phyloP scores from a whole-genome alignment of 441 rosid species.

The Viola pubescens region DNA sequence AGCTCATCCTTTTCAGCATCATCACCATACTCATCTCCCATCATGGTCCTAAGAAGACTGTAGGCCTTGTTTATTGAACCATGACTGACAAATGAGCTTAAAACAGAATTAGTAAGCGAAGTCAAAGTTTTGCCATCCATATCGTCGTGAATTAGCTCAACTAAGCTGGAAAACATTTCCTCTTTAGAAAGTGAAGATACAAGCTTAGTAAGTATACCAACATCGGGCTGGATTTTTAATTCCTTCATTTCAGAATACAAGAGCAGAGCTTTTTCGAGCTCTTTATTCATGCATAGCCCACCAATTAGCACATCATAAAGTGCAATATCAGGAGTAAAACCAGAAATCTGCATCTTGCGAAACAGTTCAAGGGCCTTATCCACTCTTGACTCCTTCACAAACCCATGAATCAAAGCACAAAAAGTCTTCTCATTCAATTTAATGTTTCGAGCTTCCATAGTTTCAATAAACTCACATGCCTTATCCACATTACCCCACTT shows the following conservation, averaged over 20 bases:
- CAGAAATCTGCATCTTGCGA: conserved; percentile 46
- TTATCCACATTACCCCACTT: conserved; percentile 70
- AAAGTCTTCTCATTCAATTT: conserved; percentile 65
- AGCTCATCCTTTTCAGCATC: conserved; percentile 25
- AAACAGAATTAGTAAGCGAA: conserved; percentile 44
- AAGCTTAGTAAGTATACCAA: conserved; percentile 46
- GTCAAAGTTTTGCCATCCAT: conserved; percentile 35
- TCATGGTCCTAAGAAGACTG: conserved; percentile 35
- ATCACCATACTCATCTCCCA: conserved; percentile 22
- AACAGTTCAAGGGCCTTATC: conserved; percentile 64
- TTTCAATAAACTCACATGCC: conserved; percentile 63
- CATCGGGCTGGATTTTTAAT: conserved; percentile 46
- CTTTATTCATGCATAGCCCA: conserved; percentile 47
- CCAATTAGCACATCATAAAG: conserved; percentile 71
- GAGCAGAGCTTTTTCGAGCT: conserved; percentile 46
- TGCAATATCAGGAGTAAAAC: conserved; percentile 46
- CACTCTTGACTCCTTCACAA: conserved; percentile 48
- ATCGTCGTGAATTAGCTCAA: conserved; percentile 35
- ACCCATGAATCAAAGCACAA: conserved; percentile 67
- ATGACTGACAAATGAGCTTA: conserved; percentile 33
- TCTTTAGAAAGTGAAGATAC: conserved; percentile 48
- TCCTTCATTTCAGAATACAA: conserved; percentile 59
- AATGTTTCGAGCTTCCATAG: conserved; percentile 43
- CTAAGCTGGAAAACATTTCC: conserved; percentile 32
- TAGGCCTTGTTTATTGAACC: conserved; percentile 47